Evolutionary conservation across 306 rosid species (phyloP), one percentile per base, ranked within the genome.

Genomic region (Abrus precatorius): DNA sequence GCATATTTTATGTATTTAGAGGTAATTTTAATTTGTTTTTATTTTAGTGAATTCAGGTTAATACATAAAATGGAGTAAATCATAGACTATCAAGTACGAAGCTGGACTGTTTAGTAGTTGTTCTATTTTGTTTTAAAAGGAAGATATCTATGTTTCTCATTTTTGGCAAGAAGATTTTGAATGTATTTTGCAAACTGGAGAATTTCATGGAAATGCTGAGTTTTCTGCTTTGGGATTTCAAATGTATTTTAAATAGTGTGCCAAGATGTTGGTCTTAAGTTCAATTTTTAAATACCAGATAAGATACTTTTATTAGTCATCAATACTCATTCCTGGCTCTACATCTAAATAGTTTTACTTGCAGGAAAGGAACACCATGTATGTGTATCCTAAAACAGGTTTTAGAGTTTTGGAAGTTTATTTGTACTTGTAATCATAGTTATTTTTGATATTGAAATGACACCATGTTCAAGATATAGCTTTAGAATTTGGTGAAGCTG

Each of bases 181-280:
- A 12, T 48, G n/a, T 33, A 11, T 32, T 75, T 63, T 13, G 3
- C 5, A 10, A 32, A 45, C 28, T 20, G 63, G 52, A 7, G 50
- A 65, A 30, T 41, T 73, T 30, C 4, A 13, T 75, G 60, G 45
- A 53, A 74, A 79, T 33, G 69, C 34, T 57, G 52, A 32, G 64
- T 38, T 67, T 60, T 5, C 62, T 59, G 49, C 69, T 49, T 67
- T 73, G 57, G 52, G 60, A 60, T 72, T 55, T 77, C 57, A 65
- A 47, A 47, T 36, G 62, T 34, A 49, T 65, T 72, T 45, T 28
- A 57, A 29, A 9, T 43, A 60, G 48, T 60, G 10, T 75, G 50
- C 27, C 43, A 50, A 61, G 14, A 56, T 64, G 34, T 82, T 69
- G 53, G 41, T 30, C 34, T 76, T 44, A 20, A 59, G 73, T 68